Conservation (phyloP, 1,284 basidiomycete genomes). For the Leccinum subspadiceum region DNA sequence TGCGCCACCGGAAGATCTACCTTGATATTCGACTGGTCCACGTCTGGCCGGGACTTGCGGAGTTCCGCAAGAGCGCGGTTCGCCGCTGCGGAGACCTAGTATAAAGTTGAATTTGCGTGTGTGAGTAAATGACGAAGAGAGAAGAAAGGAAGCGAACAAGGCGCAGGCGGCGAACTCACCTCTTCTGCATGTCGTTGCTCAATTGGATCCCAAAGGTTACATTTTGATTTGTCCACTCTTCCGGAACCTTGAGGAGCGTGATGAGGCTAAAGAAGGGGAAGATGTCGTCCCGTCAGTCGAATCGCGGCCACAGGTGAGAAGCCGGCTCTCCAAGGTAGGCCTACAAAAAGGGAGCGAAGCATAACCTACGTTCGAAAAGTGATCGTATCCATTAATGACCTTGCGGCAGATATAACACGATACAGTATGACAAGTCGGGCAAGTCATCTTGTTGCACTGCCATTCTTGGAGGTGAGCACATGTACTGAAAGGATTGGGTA, state of each 20-base stretch:
- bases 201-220: constrained; percentile 68
- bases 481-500: not conserved
- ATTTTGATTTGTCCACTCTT: constrained; percentile 43
- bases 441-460: constrained; percentile 82
- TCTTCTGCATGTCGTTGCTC: constrained; percentile 65
- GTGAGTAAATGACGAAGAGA: constrained; percentile 30
- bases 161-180: constrained; percentile 36
- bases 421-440: constrained; percentile 62
- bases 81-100: constrained; percentile 48
- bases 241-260: constrained; percentile 13
- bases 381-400: constrained; percentile 71
- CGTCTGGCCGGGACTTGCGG: constrained; percentile 53
- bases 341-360: constrained; percentile 4
- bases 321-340: not conserved
- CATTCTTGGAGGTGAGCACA: not conserved
- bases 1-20: constrained; percentile 50
- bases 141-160: not conserved
- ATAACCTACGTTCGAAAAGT: constrained; percentile 62
- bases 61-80: constrained; percentile 63
- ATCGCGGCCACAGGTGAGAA: not conserved
- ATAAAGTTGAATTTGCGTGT: not conserved
- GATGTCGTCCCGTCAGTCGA: constrained; percentile 4
- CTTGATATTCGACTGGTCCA: constrained; percentile 51
- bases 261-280: constrained; percentile 15
- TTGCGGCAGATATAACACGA: constrained; percentile 80